A percentile compares a stretch with the other conserved stretches of the same genome.
Conservation (phyloP, 805 yeast species). For the Komagataella kurtzmanii region DNA sequence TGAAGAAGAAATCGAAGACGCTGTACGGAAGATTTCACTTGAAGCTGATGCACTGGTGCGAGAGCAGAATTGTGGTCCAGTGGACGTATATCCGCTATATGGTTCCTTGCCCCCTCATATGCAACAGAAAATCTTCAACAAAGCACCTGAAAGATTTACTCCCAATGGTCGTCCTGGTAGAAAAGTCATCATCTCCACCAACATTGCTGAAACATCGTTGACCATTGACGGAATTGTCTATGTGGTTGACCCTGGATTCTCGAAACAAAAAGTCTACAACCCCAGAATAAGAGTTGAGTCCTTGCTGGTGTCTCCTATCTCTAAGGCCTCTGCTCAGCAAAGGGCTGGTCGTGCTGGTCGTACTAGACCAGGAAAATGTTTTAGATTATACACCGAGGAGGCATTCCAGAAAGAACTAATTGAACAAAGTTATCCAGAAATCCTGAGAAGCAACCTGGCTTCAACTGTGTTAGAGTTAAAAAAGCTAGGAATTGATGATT, state of each 20-base stretch:
- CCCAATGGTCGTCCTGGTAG: slow-evolving; percentile 87
- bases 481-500: slow-evolving; percentile 88
- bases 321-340: slow-evolving; percentile 96
- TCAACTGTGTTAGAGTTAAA: slow-evolving; percentile 87
- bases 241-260: slow-evolving; percentile 95
- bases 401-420: slow-evolving; percentile 89
- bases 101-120: slow-evolving; percentile 95
- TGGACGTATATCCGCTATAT: slow-evolving; percentile 82
- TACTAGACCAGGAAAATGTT: slow-evolving; percentile 96
- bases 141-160: slow-evolving; percentile 66
- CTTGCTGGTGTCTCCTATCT: slow-evolving; percentile 85
- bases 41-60: slow-evolving; percentile 84
- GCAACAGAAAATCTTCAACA: slow-evolving; percentile 87
- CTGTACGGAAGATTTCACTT: slow-evolving; percentile 74
- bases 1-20: slow-evolving; percentile 97
- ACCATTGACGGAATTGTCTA: slow-evolving; percentile 96
- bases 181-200: slow-evolving; percentile 83
- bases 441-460: slow-evolving; percentile 79
- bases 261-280: slow-evolving; percentile 92
- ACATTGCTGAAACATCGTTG: slow-evolving; percentile 94
- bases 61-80: slow-evolving; percentile 84
- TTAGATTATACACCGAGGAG: slow-evolving; percentile 91
- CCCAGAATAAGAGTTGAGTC: slow-evolving; percentile 95
- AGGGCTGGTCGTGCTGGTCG: slow-evolving; percentile 99
- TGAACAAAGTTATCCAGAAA: slow-evolving; percentile 94